Conservation (phyloP, 1,139 yeast species). For the Wickerhamomyces sp. region DNA sequence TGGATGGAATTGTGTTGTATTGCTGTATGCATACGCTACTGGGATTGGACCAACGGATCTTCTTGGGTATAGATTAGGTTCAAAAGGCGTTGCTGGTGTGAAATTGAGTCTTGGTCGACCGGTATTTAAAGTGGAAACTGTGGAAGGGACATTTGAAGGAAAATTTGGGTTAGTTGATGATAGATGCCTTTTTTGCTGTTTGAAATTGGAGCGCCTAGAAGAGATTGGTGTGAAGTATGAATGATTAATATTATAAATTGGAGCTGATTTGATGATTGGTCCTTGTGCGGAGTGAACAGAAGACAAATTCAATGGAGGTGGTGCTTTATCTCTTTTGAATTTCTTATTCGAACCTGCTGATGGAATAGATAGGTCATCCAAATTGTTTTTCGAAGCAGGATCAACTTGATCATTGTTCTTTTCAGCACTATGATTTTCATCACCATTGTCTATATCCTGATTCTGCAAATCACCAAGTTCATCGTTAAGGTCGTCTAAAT, state of each 20-base stretch:
- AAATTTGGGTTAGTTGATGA: neutral
- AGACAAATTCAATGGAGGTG: slow-evolving; percentile 38
- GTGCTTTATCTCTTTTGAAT: slow-evolving; percentile 41
- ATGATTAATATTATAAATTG: slow-evolving; percentile 28
- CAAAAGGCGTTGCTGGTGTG: slow-evolving; percentile 13
- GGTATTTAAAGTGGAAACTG: neutral
- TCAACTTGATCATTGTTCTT: neutral
- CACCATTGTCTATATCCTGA: slow-evolving; percentile 8
- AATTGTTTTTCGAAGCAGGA: slow-evolving; percentile 16
- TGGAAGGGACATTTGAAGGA: neutral
- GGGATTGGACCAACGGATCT: slow-evolving; percentile 10
- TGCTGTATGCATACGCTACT: slow-evolving; percentile 7
- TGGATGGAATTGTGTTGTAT: slow-evolving; percentile 2
- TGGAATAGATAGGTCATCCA: slow-evolving; percentile 27
- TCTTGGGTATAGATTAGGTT: slow-evolving; percentile 1
- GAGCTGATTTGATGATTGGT: slow-evolving; percentile 44
- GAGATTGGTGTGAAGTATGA: slow-evolving; percentile 14
- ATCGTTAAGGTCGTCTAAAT: slow-evolving; percentile 13
- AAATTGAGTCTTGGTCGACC: slow-evolving; percentile 5
- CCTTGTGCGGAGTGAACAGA: slow-evolving; percentile 13
- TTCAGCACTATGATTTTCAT: neutral
- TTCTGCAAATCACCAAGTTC: slow-evolving; percentile 11
- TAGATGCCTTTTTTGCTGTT: slow-evolving; percentile 4
- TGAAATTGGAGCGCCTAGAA: slow-evolving; percentile 12
- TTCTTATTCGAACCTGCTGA: slow-evolving; percentile 29